phyloP scores from a whole-genome alignment of 306 rosid species.

The Citrullus amarus region DNA sequence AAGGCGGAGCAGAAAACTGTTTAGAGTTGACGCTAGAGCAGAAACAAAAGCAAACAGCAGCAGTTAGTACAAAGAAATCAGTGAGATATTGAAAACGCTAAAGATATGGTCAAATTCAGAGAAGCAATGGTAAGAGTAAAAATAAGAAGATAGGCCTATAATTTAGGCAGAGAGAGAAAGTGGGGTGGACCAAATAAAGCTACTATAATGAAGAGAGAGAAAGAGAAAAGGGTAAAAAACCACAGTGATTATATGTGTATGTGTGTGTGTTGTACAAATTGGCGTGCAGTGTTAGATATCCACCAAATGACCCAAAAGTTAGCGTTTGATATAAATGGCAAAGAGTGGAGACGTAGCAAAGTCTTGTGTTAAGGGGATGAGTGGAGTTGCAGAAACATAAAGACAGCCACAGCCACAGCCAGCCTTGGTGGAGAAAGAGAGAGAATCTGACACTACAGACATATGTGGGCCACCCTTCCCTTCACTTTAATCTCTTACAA shows the following conservation, averaged over 20 bases:
- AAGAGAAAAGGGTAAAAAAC: conserved; percentile 1
- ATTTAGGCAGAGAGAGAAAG: neutral
- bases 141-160: neutral
- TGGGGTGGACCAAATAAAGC: conserved; percentile 6
- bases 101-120: neutral
- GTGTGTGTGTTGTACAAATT: neutral
- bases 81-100: neutral
- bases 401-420: conserved; percentile 12
- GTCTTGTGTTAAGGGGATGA: neutral
- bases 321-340: conserved; percentile 6
- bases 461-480: conserved; percentile 43
- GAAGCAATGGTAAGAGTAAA: neutral
- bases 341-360: conserved; percentile 6
- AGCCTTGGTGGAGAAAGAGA: neutral
- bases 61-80: neutral
- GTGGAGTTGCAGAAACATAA: conserved; percentile 10
- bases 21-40: neutral
- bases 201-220: neutral
- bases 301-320: conserved; percentile 11
- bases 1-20: neutral
- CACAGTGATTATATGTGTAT: neutral
- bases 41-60: neutral
- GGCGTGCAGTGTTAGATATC: conserved; percentile 10
- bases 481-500: conserved; percentile 15
- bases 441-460: conserved; percentile 33